Conservation (phyloP, 345 rosid genomes). For the Clausena lansium region DNA sequence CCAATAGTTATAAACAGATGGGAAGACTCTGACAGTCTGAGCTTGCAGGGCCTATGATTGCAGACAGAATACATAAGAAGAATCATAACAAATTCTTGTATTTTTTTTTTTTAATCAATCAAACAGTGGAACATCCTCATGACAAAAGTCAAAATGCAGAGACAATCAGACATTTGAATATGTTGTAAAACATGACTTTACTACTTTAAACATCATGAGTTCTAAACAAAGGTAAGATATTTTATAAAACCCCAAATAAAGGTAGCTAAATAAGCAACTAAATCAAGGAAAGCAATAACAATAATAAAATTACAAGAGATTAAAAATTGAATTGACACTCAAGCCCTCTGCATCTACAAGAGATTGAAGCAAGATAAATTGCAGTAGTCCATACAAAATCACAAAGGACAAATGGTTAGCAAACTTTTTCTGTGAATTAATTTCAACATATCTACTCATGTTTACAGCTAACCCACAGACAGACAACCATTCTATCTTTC, state of each 20-base stretch:
- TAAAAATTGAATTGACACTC: not conserved
- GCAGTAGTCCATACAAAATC: not conserved
- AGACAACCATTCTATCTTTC: not conserved
- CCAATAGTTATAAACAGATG: slow-evolving; percentile 82
- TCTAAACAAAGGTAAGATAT: not conserved
- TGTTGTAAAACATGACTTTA: not conserved
- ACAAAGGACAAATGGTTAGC: not conserved
- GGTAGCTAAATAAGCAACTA: not conserved
- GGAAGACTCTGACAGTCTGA: slow-evolving; percentile 54
- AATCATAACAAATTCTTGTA: not conserved
- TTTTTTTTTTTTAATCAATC: not conserved
- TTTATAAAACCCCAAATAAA: not conserved
- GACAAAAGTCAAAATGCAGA: not conserved
- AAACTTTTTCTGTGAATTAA: not conserved
- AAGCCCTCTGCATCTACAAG: not conserved
- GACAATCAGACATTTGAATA: not conserved
- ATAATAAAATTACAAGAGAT: not conserved
- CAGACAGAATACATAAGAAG: slow-evolving; percentile 17
- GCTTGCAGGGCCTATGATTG: slow-evolving; percentile 62
- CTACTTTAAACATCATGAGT: too few species aligned
- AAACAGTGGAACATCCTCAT: not conserved
- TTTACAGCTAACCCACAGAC: not conserved
- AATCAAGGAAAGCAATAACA: not conserved
- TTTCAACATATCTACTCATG: not conserved
- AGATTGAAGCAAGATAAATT: not conserved